A percentile compares a stretch with the other conserved stretches of the same genome.
Evolutionary conservation across 352 stramenopile genomes (phyloP).

Genomic region (Globisporangium orthogonon): DNA sequence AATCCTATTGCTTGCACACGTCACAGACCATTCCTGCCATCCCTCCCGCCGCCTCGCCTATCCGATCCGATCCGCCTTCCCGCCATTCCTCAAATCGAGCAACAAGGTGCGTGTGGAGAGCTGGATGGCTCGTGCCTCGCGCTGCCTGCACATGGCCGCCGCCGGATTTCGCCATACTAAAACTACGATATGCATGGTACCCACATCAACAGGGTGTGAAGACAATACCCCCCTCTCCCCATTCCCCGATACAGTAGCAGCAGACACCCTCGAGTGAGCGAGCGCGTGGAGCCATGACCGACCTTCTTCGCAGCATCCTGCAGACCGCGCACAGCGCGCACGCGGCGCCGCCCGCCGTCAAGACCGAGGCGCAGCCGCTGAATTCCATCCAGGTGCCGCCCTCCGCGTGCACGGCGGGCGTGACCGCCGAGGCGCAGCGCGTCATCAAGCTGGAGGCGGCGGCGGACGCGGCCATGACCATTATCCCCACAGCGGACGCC

Average conservation of each 20-base stretch:
- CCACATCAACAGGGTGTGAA: neutral
- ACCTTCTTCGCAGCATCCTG: conserved; percentile 74
- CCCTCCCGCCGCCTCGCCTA: neutral
- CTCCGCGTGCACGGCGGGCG: conserved; percentile 7
- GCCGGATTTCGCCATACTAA: too few relatives aligned
- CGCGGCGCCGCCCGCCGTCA: conserved; percentile 12
- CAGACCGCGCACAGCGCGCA: conserved; percentile 37
- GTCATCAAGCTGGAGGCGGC: conserved; percentile 48
- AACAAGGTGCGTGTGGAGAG: neutral
- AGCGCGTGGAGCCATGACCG: conserved; percentile 33
- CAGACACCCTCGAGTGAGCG: conserved; percentile 8
- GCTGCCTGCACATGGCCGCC: too few relatives aligned
- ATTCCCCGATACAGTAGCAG: neutral
- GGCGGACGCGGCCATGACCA: neutral
- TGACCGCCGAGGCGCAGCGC: conserved; percentile 12
- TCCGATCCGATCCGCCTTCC: too few relatives aligned
- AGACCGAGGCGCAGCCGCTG: conserved; percentile 39
- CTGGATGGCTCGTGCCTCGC: too few relatives aligned
- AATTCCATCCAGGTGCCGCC: conserved; percentile 58
- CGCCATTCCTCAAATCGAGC: neutral
- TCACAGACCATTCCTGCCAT: neutral
- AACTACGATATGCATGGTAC: neutral
- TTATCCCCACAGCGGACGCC: conserved; percentile 9
- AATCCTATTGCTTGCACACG: neutral
- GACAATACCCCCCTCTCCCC: neutral